Evolutionary conservation across 768 basidiomycete genomes (phyloP), one percentile per base, ranked within the genome.

Genomic region (Leccinellum rugosiceps): DNA sequence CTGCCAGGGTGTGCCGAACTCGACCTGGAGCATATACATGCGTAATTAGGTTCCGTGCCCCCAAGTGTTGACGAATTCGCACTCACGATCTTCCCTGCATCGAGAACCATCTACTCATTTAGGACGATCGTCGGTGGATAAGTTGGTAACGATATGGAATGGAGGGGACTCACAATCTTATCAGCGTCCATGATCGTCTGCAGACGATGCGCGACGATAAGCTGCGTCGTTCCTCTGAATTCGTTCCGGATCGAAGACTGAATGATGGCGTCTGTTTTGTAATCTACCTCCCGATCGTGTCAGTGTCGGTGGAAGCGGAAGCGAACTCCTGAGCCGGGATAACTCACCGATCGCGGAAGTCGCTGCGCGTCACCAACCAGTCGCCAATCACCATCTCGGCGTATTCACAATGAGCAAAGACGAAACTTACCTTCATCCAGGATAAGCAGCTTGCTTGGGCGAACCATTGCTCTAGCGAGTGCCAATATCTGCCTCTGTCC

Each of bases 181-280:
- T 86, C 84, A 4, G 83, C 80, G 52, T 84, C 83, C 74, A 83
- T 83, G 58, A 86, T 80, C 7, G 80, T 85, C 56, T 78, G 76
- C 8, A 83, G 64, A 17, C 84, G 77, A 66, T 85, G 83, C 1
- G 85, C 85, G 38, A 87, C 77, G 17, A 82, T 85, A 30, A 86
- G 71, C 19, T 86, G 69, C 0, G 84, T 86, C 0, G 76, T 76
- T 47, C 73, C 77, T 11, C 66, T 69, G 6, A 82, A 64, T 58
- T 77, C 76, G 26, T 74, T 73, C 10, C 84, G 74, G 53, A 87
- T 77, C 1, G 83, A 81, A 5, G 72, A 69, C 67, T 87, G 85
- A 56, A 87, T 85, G 55, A 79, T 67, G 0, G 76, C 65, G 8
- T 50, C 85, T 0, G 83, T 86, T 55, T 76, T 75, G 61, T 82